Evolutionary conservation across 1,284 basidiomycete species (phyloP).

Genomic region (Gastroboletus turbinatus): DNA sequence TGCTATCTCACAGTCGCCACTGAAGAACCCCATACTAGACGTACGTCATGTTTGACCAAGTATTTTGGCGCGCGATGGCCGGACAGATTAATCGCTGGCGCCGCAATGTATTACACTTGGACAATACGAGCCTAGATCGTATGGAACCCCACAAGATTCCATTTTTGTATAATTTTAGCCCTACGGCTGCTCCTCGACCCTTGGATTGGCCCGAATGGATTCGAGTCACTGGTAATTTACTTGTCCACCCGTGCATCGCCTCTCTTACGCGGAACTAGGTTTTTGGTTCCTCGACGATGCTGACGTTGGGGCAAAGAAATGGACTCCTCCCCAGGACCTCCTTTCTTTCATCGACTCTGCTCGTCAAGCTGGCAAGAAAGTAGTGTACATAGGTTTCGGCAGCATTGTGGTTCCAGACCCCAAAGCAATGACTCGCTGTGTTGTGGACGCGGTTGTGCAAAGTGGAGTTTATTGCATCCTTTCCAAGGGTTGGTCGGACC

Average conservation of each 20-base stretch:
- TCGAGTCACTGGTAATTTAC: slow-evolving; percentile 74
- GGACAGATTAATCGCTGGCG: slow-evolving; percentile 97
- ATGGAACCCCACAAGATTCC: slow-evolving; percentile 96
- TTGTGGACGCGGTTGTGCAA: slow-evolving; percentile 84
- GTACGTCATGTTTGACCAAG: slow-evolving; percentile 94
- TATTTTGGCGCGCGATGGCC: slow-evolving; percentile 94
- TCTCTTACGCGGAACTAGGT: slow-evolving; percentile 44
- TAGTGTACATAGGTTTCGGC: slow-evolving; percentile 99
- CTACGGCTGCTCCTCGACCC: slow-evolving; percentile 83
- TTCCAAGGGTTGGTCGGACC: slow-evolving; percentile 97
- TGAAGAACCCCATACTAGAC: slow-evolving; percentile 45
- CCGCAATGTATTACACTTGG: slow-evolving; percentile 73
- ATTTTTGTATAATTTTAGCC: slow-evolving; percentile 97
- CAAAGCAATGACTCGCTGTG: slow-evolving; percentile 84
- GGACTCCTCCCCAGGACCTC: slow-evolving; percentile 81
- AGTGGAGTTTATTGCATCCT: slow-evolving; percentile 90
- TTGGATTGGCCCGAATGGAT: slow-evolving; percentile 99
- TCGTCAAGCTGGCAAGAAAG: slow-evolving; percentile 74
- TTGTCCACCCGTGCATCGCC: background rate
- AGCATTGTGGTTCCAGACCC: slow-evolving; percentile 97
- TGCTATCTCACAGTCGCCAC: background rate
- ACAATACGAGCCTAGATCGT: slow-evolving; percentile 84
- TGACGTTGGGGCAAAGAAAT: slow-evolving; percentile 83
- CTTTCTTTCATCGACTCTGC: slow-evolving; percentile 82
- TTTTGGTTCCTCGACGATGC: slow-evolving; percentile 96